Evolutionary conservation across 257 asterid genomes (phyloP), one percentile per base, ranked within the genome.

Genomic region (Solanum pennellii): DNA sequence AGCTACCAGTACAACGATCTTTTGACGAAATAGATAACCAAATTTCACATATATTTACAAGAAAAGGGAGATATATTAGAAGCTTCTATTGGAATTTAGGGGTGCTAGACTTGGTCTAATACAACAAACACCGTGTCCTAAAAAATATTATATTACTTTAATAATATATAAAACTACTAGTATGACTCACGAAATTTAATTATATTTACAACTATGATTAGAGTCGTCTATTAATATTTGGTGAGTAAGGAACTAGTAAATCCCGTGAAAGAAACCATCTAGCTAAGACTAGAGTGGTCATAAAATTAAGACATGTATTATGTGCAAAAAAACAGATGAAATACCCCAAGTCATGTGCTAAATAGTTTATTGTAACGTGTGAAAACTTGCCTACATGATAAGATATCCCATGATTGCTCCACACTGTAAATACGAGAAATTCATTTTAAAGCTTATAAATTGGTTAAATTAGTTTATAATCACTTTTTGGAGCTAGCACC

Each of bases 31-130:
- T 41, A 27, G 11, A 25, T 66, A n/a, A 31, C 41, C 35, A 12
- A 14, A 1, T 23, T 56, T 31, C 44, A 76, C 20, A 27, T 18
- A 20, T 45, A 71, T 69, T 37, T 82, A 80, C 83, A 85, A 86
- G 35, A 8, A 62, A 76, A 15, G 66, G 66, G 47, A 74, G 23
- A 85, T 15, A 80, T n/a, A n/a, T n/a, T n/a, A 56, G 96, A 92
- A 93, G 91, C 92, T 94, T 92, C 94, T 76, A 73, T 69, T 88
- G 91, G 92, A 88, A 83, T 65, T 72, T 47, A 66, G 16, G n/a
- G 25, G 85, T 49, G 52, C 85, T 33, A 49, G 89, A 75, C 88
- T 45, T 14, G 4, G 90, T 89, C 91, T 21, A 44, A 86, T 45
- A 49, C 75, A 56, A 41, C 14, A 8, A 23, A 14, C 21, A n/a